A percentile compares a stretch with the other conserved stretches of the same genome.
These are phyloP conservation scores for Ophiostoma sp. DNA, from an alignment of 2,329 filamentous ascomycete genomes.

Conservation along the genomic window DNA sequence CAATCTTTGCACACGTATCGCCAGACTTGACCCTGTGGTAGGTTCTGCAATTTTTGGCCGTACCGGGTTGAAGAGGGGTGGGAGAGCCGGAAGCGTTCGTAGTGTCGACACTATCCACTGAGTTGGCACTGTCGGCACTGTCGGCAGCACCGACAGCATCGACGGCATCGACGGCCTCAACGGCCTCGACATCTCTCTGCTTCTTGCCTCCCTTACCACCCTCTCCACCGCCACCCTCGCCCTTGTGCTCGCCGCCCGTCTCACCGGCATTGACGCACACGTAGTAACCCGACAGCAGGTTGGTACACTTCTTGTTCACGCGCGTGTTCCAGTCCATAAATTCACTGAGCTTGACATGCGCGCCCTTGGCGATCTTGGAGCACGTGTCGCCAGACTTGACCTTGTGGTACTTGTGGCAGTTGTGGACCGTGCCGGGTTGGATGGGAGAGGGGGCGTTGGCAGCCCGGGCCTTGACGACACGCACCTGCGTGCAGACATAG, in stretches of 20 bases:
- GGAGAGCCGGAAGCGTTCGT: no score
- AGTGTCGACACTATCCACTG: no score
- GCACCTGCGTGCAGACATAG: neutral
- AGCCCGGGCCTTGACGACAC: neutral
- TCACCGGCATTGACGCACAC: neutral
- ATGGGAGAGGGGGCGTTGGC: neutral
- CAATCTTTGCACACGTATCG: no score
- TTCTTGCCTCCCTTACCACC: neutral
- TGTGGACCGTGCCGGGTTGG: neutral
- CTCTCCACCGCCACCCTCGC: neutral
- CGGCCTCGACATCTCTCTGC: neutral
- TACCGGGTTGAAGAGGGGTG: no score
- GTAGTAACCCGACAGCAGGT: neutral
- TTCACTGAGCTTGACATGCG: neutral
- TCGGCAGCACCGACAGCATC: no score
- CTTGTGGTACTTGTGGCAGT: neutral
- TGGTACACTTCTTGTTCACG: neutral
- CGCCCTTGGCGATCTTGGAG: neutral
- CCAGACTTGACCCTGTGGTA: no score
- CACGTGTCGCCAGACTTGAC: neutral
- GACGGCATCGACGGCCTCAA: neutral
- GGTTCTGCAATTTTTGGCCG: no score
- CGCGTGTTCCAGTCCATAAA: neutral
- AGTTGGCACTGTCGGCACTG: no score
- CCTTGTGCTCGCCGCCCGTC: no score